Base-by-base conservation (phyloP, 345 rosid genomes). In the rapeseed (Brassica napus) region DNA sequence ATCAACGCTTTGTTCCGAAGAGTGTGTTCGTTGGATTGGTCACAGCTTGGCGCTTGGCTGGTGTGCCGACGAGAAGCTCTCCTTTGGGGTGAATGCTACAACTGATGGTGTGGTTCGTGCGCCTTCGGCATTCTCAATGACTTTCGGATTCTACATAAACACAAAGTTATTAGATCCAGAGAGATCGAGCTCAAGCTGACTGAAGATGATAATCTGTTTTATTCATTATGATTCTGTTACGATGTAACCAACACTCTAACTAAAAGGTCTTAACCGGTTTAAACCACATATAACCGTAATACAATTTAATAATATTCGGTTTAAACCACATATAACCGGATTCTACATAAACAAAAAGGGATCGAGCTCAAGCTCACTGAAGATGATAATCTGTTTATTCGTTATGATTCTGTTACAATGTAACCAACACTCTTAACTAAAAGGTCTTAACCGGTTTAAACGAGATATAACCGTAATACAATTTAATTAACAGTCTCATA, bases 11-110 rank as follows among this genome's bases (percentile, higher is more conserved):
- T 4, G 96, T 92, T 5, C 96, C 97, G 28, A 81, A 94, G 1
- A 92, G 0, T 0, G 98, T 94, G 75, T 94, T 94, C 3, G 90
- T 81, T 0, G 98, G 97, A 74, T 94, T 92, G 57, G 97, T 92
- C 37, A 92, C 98, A 15, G 98, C 98, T 79, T 92, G 96, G 47
- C 97, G 90, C 71, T 92, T 92, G n/a, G 97, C 97, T 21, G 97
- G 96, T 49, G 94, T 92, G 30, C 97, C 97, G 1, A 94, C 97
- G 15, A 94, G 89, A 32, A 90, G 70, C 71, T 92, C 98, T 39
- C 89, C 91, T 66, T 94, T 89, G 8, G 85, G 85, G 79, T 84
- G 79, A 94, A 90, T 11, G 97, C 96, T 68, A 94, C 92, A 37
- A 92, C 94, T 5, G 98, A 94, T 6, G 98, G 98, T 4, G 98